Evolutionary conservation across 2,329 filamentous ascomycete genomes (phyloP).

Genomic region (Lachnellula suecica): DNA sequence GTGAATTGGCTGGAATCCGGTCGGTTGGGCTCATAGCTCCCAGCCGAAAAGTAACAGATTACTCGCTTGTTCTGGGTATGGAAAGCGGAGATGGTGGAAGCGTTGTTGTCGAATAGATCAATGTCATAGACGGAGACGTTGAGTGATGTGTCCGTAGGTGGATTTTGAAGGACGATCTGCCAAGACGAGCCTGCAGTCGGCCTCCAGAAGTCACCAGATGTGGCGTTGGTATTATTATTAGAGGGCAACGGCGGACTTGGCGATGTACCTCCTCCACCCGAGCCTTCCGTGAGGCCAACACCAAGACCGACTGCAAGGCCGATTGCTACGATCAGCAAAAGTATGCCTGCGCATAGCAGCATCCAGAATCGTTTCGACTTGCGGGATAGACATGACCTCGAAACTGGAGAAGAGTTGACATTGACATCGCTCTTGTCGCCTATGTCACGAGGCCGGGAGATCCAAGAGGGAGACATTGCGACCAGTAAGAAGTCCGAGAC

Average conservation of each 20-base stretch:
- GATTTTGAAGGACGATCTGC: slow-evolving; percentile 4
- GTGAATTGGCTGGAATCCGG: slow-evolving; percentile 53
- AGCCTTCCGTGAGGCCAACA: slow-evolving; percentile 43
- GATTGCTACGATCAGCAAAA: slow-evolving; percentile 1
- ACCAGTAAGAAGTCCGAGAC: no score
- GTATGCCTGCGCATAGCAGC: background rate
- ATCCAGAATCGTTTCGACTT: slow-evolving; percentile 4
- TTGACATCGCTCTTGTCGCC: background rate
- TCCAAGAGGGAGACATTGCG: background rate
- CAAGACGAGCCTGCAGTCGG: slow-evolving; percentile 2
- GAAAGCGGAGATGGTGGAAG: slow-evolving; percentile 43
- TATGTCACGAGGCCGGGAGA: background rate
- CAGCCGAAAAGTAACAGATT: slow-evolving; percentile 74
- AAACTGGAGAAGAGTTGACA: background rate
- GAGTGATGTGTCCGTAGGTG: slow-evolving; percentile 14
- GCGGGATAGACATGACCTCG: background rate
- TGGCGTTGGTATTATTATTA: slow-evolving; percentile 1
- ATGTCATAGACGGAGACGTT: slow-evolving; percentile 36
- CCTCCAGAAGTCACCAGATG: slow-evolving; percentile 10
- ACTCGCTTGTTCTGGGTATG: slow-evolving; percentile 54
- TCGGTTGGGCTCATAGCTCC: slow-evolving; percentile 63
- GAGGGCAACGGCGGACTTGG: background rate
- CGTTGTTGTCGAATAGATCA: slow-evolving; percentile 43
- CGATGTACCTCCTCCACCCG: background rate
- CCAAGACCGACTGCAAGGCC: slow-evolving; percentile 47